Percentiles rank a stretch among this genome's conserved stretches.
Evolutionary conservation across 768 basidiomycete genomes (phyloP).

Genomic region (Lenzites betulinus): DNA sequence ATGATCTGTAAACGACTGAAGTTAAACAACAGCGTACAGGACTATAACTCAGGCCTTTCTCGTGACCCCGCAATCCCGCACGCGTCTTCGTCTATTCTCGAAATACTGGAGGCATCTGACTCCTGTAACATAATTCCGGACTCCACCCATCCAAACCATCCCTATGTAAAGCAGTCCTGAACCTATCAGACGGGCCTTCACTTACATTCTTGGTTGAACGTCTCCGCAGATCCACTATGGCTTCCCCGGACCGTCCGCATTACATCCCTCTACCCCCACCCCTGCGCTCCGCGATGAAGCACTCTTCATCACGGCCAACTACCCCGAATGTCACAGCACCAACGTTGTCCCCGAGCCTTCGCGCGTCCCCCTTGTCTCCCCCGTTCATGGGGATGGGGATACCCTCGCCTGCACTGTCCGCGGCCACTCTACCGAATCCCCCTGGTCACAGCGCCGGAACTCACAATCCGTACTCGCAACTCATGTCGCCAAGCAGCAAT

Average conservation of each 20-base stretch:
- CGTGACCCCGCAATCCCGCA: background rate
- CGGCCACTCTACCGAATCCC: constrained; percentile 16
- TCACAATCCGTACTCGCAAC: constrained; percentile 3
- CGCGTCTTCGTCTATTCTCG: background rate
- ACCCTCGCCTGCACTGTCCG: constrained; percentile 8
- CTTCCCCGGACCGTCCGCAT: constrained; percentile 24
- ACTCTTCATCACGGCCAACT: constrained; percentile 34
- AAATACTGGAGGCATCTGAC: background rate
- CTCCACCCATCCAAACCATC: background rate
- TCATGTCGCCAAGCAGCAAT: background rate
- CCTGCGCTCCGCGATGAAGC: constrained; percentile 60
- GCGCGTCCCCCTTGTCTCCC: constrained; percentile 15
- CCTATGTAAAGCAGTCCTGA: background rate
- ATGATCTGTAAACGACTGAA: no score
- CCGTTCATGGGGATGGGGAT: constrained; percentile 14
- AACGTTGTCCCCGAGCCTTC: constrained; percentile 21
- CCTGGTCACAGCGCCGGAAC: constrained; percentile 15
- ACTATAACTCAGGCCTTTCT: background rate
- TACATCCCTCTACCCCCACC: constrained; percentile 30
- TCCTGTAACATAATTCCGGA: background rate
- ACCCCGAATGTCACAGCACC: constrained; percentile 27
- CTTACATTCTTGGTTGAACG: background rate
- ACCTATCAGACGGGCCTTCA: background rate
- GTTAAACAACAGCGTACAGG: no score
- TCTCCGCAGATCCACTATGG: constrained; percentile 13